Evolutionary conservation across 352 stramenopile species (phyloP), one percentile per base, ranked within the genome.

Genomic region (Phytophthora capsici): DNA sequence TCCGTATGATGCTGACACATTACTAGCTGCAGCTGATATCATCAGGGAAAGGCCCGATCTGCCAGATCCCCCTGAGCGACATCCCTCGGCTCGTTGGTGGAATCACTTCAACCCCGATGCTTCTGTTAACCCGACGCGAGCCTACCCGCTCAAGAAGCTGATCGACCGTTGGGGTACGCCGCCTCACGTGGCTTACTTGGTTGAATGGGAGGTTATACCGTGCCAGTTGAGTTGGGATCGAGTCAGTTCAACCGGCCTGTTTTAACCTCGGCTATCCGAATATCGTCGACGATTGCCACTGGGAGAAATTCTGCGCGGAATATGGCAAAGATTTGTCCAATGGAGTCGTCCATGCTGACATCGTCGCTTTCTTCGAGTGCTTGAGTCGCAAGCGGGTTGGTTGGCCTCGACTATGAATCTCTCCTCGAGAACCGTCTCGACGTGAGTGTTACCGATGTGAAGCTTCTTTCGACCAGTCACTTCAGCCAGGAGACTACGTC

Each of bases 151-250:
- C 40, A 4, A 26, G n/a, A 46, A 46, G 40, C 40, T 46, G 40
- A 25, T 30, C 6, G 40, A 46, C n/a, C 17, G n/a, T 8, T 46
- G 17, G 17, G 17, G 40, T 20, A 26, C 19, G 40, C 17, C 40
- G 8, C 40, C 19, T 25, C 40, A 46, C 13, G 40, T 14, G 4
- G 40, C 40, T 25, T 46, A 26, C 6, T 26, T 25, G 6, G 17
- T 46, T 26, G 17, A 14, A 26, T 46, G 40, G 17, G 8, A 25
- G 4, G n/a, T 8, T n/a, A 46, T 26, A 20, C 40, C 40, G 6
- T 46, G n/a, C 40, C 40, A 26, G 17, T 14, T 46, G n/a, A 46
- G 40, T 26, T 46, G 40, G 40, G 40, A 46, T 17, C 25, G 40
- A 26, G 4, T 12, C 4, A 5, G 6, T 26, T 14, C 40, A 46